A percentile compares a stretch with the other conserved stretches of the same genome.
phyloP scores from a whole-genome alignment of 208 protist genomes.

The Endotrypanum monterogeii region DNA sequence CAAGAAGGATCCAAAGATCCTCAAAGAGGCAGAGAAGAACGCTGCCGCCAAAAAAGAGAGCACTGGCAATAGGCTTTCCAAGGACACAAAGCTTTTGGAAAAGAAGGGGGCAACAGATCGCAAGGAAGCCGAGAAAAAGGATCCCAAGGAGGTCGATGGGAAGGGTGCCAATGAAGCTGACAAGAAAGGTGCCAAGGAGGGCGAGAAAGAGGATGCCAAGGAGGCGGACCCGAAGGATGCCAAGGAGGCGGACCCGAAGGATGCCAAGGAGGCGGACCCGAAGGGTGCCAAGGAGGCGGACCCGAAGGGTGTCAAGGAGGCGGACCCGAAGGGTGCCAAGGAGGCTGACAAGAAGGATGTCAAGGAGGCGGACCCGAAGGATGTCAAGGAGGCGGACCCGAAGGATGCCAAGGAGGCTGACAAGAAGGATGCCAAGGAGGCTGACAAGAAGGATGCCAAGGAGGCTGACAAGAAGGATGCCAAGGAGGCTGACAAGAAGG shows the following conservation, averaged over 20 bases:
- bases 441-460: neutral
- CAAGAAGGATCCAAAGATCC: conserved; percentile 14
- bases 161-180: too few relatives aligned
- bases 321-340: conserved; percentile 20
- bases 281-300: too few relatives aligned
- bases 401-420: neutral
- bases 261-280: too few relatives aligned
- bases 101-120: conserved; percentile 20
- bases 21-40: conserved; percentile 9
- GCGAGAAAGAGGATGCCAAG: too few relatives aligned
- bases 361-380: conserved; percentile 11
- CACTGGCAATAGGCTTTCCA: too few relatives aligned
- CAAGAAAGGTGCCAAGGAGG: too few relatives aligned
- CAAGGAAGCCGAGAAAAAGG: too few relatives aligned
- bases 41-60: conserved; percentile 32
- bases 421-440: neutral
- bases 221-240: too few relatives aligned
- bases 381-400: conserved; percentile 8
- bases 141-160: too few relatives aligned
- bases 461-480: conserved; percentile 6
- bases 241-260: too few relatives aligned
- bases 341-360: conserved; percentile 14
- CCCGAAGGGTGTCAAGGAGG: neutral
- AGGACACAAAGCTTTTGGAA: conserved; percentile 17
- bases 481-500: conserved; percentile 31